Evolutionary conservation across 2,329 filamentous ascomycete genomes (phyloP), one percentile per base, ranked within the genome.

Genomic region (Drechslera avenae): DNA sequence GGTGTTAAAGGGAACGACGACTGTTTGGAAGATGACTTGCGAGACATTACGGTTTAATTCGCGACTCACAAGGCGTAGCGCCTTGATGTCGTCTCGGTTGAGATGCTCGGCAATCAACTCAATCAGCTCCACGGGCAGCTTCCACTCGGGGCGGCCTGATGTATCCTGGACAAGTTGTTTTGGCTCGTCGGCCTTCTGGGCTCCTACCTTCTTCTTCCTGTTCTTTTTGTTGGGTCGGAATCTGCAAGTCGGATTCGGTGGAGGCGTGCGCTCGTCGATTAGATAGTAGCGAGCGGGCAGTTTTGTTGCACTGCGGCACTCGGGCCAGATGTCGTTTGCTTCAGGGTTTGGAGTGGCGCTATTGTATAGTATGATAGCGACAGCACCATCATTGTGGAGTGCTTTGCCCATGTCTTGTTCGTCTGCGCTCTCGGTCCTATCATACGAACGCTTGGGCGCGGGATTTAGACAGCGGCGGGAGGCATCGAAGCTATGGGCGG

Each of bases 1-100:
- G 1, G 83, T 80, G 34, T 81, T 83, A 73, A 89, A 89, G 1
- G 84, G 83, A 2, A 87, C 82, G 5, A 88, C 84, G 7, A 86
- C 82, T 36, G 83, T 84, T 49, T 79, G 76, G 66, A 87, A 89
- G 37, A 87, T 78, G 33, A 78, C 75, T 32, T 78, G 75, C 0
- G 84, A 85, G 2, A 86, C 77, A 52, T 82, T 83, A 10, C 67
- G 57, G 52, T 87, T 83, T 54, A 85, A 83, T 48, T 86, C 83
- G 31, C 74, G 77, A 62, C 78, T 83, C 3, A 87, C 85, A 3
- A 88, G 74, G 4, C 86, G 82, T 69, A 89, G 78, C 23, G 73
- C 78, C 67, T 84, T 82, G 42, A 88, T 76, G 53, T 86, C 83
- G 28, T 80, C 76, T 4, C 83, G 81, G 7, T 82, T 78, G 5